These are phyloP conservation scores for Rhizopogon rudus DNA, from an alignment of 768 basidiomycete genomes.

Conservation along the genomic window DNA sequence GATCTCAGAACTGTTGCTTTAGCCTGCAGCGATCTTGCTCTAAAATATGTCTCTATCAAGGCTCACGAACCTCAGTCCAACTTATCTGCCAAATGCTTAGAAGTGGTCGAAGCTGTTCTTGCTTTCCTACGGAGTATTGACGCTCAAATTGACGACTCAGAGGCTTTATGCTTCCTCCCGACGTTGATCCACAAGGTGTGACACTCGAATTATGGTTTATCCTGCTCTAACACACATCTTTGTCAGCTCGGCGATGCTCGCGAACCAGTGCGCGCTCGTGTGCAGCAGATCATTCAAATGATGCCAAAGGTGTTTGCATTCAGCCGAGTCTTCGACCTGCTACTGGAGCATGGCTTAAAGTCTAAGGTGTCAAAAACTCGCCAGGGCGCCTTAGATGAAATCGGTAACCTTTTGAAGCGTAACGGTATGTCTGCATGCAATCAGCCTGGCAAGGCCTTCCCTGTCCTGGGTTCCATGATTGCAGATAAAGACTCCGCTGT, in stretches of 20 bases:
- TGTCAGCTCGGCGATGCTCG: slow-evolving; percentile 87
- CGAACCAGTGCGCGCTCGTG: slow-evolving; percentile 73
- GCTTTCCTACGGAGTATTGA: slow-evolving; percentile 67
- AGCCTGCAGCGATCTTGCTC: slow-evolving; percentile 84
- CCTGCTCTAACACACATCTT: slow-evolving; percentile 2
- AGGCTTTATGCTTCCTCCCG: slow-evolving; percentile 85
- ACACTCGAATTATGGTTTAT: not conserved
- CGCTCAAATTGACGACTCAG: slow-evolving; percentile 79
- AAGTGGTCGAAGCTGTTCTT: slow-evolving; percentile 76
- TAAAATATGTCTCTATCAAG: slow-evolving; percentile 93
- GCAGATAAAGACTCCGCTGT: slow-evolving; percentile 88
- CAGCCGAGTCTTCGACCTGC: slow-evolving; percentile 83
- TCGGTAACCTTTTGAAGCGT: slow-evolving; percentile 70
- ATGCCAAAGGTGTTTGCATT: slow-evolving; percentile 90
- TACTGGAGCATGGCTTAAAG: slow-evolving; percentile 85
- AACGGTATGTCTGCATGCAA: slow-evolving; percentile 76
- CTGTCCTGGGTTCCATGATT: slow-evolving; percentile 71
- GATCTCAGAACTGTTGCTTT: slow-evolving; percentile 61
- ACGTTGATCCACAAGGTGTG: slow-evolving; percentile 86
- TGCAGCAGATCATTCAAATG: slow-evolving; percentile 79
- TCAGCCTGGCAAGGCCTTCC: slow-evolving; percentile 77
- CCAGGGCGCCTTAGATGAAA: slow-evolving; percentile 81
- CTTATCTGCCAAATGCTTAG: slow-evolving; percentile 81
- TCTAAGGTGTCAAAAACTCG: slow-evolving; percentile 91
- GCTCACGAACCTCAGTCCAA: slow-evolving; percentile 90